A percentile compares a stretch with the other conserved stretches of the same genome.
Conservation (phyloP, 176 grass and related monocot genomes). For the Oropetium thomaeum region DNA sequence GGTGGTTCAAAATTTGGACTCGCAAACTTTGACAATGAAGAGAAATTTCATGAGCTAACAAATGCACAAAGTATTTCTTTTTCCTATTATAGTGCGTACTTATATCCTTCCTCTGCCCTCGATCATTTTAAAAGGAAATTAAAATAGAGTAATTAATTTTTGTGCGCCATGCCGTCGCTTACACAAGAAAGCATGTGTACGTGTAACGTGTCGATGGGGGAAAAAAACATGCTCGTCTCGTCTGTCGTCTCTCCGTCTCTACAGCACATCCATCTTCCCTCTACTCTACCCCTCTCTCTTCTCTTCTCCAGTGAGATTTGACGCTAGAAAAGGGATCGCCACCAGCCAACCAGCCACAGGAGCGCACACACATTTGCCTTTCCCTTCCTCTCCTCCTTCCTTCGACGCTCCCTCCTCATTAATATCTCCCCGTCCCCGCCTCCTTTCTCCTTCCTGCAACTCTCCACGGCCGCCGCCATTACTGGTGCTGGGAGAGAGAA, state of each 20-base stretch:
- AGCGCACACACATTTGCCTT: slow-evolving; percentile 26
- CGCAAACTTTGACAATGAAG: too few species aligned
- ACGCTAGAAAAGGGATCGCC: slow-evolving; percentile 77
- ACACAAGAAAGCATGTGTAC: too few species aligned
- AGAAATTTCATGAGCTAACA: too few species aligned
- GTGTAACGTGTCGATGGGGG: too few species aligned
- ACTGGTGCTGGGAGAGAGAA: background rate
- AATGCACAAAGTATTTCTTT: too few species aligned
- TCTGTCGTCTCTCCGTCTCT: background rate
- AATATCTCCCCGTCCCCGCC: slow-evolving; percentile 4
- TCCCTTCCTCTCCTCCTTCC: slow-evolving; percentile 1
- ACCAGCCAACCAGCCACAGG: slow-evolving; percentile 58
- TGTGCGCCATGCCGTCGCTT: too few species aligned
- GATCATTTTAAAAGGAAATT: too few species aligned
- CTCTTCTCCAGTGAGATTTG: slow-evolving; percentile 59
- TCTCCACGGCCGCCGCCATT: slow-evolving; percentile 19
- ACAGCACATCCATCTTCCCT: background rate
- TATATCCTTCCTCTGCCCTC: too few species aligned
- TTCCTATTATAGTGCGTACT: too few species aligned
- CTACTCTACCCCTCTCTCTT: background rate
- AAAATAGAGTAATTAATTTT: too few species aligned
- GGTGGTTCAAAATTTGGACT: too few species aligned
- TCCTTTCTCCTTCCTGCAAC: background rate
- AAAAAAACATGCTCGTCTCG: background rate
- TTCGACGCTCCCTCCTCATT: background rate